Evolutionary conservation across 257 asterid species (phyloP).

Genomic region (Ajuga chamaepitys): DNA sequence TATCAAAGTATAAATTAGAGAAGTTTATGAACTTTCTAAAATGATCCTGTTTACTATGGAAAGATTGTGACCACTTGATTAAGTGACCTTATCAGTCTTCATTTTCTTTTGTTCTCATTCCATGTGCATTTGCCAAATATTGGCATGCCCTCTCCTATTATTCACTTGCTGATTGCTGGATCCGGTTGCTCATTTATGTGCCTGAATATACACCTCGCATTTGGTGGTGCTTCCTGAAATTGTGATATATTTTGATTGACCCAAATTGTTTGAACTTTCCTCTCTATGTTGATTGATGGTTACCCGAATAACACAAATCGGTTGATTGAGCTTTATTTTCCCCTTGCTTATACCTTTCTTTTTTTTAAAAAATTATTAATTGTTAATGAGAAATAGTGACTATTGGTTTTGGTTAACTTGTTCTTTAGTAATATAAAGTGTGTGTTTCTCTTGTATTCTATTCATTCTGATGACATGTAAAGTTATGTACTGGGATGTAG

Average conservation of each 20-base stretch:
- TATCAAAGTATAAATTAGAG: background rate
- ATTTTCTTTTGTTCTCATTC: background rate
- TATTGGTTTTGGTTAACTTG: background rate
- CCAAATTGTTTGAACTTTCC: background rate
- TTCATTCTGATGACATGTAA: background rate
- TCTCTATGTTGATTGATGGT: background rate
- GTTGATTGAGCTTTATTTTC: background rate
- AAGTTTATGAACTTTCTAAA: conserved; percentile 1
- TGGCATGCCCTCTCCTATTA: background rate
- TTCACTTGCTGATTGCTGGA: conserved; percentile 8
- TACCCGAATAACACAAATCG: background rate
- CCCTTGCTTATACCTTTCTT: background rate
- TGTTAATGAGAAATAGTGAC: background rate
- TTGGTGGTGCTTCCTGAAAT: background rate
- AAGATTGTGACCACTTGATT: background rate
- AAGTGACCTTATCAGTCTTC: background rate
- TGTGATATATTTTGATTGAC: background rate
- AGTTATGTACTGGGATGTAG: background rate
- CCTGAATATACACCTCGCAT: background rate
- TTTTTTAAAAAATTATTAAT: background rate
- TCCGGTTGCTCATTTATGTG: background rate
- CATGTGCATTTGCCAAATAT: background rate
- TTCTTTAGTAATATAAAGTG: background rate
- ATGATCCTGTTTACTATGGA: background rate
- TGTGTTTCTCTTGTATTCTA: background rate